Percentiles rank a stretch among this genome's conserved stretches.
These are phyloP conservation scores for Clavispora carvajalis DNA, from an alignment of 805 yeast genomes.

Conservation along the genomic window DNA sequence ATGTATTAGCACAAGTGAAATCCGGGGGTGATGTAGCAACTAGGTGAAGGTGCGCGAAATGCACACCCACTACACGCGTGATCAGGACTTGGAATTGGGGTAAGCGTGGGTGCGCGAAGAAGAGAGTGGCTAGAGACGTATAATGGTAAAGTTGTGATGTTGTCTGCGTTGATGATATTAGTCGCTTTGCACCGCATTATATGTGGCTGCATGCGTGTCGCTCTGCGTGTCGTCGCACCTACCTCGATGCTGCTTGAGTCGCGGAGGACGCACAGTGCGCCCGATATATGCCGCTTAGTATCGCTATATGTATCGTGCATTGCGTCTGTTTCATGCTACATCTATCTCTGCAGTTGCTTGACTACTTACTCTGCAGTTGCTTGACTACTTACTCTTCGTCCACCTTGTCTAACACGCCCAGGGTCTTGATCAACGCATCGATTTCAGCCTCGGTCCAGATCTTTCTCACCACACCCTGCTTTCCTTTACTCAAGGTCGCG, in stretches of 20 bases:
- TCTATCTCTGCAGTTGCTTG: constrained; percentile 13
- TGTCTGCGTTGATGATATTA: too few relatives aligned
- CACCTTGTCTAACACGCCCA: constrained; percentile 55
- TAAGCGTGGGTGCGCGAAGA: too few relatives aligned
- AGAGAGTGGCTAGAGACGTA: too few relatives aligned
- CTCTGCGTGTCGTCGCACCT: background rate
- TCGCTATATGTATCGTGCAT: background rate
- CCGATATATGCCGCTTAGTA: too few relatives aligned
- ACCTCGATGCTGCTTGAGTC: too few relatives aligned
- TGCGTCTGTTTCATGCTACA: constrained; percentile 9
- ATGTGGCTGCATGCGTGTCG: background rate
- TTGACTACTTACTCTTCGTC: constrained; percentile 15
- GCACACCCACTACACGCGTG: too few relatives aligned
- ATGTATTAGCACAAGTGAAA: too few relatives aligned
- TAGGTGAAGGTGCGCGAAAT: background rate
- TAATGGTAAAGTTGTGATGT: too few relatives aligned
- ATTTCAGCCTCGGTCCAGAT: constrained; percentile 80
- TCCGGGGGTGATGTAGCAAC: background rate
- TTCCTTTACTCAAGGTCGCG: constrained; percentile 61
- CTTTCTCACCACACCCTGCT: constrained; percentile 55
- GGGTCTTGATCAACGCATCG: constrained; percentile 62
- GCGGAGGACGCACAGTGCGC: too few relatives aligned
- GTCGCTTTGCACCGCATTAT: too few relatives aligned
- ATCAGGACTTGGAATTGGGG: too few relatives aligned
- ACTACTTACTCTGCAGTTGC: constrained; percentile 11